These are phyloP conservation scores for Neurospora crassa DNA, from an alignment of 2,329 filamentous ascomycete genomes.

Conservation along the genomic window DNA sequence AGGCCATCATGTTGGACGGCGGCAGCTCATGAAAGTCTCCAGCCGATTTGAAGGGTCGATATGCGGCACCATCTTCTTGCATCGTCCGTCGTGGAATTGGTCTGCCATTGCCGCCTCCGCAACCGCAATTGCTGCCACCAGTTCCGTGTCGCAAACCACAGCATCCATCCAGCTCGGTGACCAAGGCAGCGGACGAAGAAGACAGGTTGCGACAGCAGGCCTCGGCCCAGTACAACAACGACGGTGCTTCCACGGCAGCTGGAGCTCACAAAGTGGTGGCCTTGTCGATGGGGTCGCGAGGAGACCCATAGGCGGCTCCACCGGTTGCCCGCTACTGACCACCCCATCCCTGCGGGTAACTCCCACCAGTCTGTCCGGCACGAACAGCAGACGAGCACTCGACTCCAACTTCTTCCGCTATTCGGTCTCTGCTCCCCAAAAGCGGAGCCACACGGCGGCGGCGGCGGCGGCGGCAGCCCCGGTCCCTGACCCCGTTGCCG, in stretches of 20 bases:
- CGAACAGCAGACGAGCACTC: not conserved
- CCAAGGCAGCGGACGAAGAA: constrained; percentile 9
- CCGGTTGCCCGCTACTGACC: constrained; percentile 4
- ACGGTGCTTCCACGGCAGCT: constrained; percentile 5
- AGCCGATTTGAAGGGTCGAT: constrained; percentile 51
- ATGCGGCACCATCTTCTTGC: constrained; percentile 45
- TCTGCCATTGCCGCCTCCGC: constrained; percentile 8
- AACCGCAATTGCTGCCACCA: not conserved
- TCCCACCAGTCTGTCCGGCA: not conserved
- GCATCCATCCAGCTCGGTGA: not conserved
- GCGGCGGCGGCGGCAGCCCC: constrained; percentile 5
- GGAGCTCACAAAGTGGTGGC: not conserved
- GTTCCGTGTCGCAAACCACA: not conserved
- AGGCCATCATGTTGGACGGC: constrained; percentile 38
- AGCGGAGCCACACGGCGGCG: constrained; percentile 12
- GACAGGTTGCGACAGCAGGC: constrained; percentile 1
- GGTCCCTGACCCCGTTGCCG: not conserved
- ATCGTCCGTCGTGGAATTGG: constrained; percentile 29
- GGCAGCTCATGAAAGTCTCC: constrained; percentile 48
- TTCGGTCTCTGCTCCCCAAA: constrained; percentile 6
- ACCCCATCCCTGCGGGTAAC: constrained; percentile 7
- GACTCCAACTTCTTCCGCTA: constrained; percentile 11
- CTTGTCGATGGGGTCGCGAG: not conserved
- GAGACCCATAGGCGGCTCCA: not conserved
- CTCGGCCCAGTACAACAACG: not conserved